Conservation (phyloP, 2,329 filamentous ascomycete genomes). For the Knoxdaviesia capensis region DNA sequence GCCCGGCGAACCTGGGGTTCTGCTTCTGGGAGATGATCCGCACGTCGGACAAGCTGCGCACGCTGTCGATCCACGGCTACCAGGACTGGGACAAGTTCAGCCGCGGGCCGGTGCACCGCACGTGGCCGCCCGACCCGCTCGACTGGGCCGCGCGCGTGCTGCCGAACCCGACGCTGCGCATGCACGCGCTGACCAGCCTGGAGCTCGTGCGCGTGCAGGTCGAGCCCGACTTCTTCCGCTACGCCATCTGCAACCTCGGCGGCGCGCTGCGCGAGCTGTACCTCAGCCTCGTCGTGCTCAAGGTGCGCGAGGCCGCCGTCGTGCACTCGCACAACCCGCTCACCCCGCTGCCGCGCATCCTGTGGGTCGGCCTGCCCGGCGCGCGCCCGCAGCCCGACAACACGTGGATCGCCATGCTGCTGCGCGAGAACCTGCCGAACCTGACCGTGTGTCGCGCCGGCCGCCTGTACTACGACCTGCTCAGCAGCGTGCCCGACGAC, state of each 20-base stretch:
- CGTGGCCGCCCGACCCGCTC: too few species aligned
- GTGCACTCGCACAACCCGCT: conserved; percentile 14
- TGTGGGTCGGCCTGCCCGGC: conserved; percentile 26
- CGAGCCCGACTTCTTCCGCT: conserved; percentile 14
- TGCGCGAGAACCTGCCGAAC: conserved; percentile 15
- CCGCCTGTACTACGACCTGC: conserved; percentile 19
- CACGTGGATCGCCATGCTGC: conserved; percentile 20
- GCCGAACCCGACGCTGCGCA: conserved; percentile 15
- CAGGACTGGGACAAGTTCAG: too few species aligned
- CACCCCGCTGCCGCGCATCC: conserved; percentile 6
- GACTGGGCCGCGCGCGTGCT: conserved; percentile 20
- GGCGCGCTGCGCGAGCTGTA: conserved; percentile 22
- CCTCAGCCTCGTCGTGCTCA: conserved; percentile 23
- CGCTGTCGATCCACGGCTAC: too few species aligned
- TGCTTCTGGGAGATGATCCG: conserved; percentile 31
- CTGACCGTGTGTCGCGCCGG: conserved; percentile 22
- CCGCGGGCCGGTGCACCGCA: too few species aligned
- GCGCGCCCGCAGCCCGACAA: conserved; percentile 15
- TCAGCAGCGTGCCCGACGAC: background rate
- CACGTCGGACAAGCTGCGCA: too few species aligned
- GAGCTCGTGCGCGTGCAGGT: conserved; percentile 23
- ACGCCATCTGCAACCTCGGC: conserved; percentile 14
- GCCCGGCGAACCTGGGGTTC: too few species aligned
- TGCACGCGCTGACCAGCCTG: conserved; percentile 18
- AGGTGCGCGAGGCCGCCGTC: conserved; percentile 16